Conservation (phyloP, 805 yeast genomes). For the Metschnikowia dekortorum region DNA sequence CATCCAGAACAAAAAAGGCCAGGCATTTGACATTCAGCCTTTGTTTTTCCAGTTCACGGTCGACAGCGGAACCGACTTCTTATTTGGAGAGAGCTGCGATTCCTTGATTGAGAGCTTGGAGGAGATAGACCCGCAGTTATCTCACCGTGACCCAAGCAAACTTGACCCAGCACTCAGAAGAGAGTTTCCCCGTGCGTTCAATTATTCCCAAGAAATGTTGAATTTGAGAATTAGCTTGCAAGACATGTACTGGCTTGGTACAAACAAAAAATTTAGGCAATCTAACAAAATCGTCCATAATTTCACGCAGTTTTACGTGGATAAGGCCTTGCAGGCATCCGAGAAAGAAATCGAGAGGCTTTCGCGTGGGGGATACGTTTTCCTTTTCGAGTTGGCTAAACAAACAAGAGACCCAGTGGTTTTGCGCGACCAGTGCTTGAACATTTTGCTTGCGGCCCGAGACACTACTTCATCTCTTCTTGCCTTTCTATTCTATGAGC, state of each 20-base stretch:
- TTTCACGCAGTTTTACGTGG: constrained; percentile 31
- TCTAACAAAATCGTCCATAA: constrained; percentile 13
- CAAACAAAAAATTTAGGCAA: constrained; percentile 9
- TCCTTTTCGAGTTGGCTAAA: constrained; percentile 45
- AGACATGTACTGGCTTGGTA: constrained; percentile 12
- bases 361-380: constrained; percentile 39
- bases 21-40: constrained; percentile 13
- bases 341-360: constrained; percentile 27
- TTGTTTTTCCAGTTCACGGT: constrained; percentile 16
- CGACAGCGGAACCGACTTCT: constrained; percentile 16
- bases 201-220: constrained; percentile 12
- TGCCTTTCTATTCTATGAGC: constrained; percentile 42
- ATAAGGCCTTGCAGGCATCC: constrained; percentile 30
- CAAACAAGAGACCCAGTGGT: constrained; percentile 45
- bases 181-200: constrained; percentile 14
- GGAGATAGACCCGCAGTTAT: not conserved
- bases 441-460: constrained; percentile 50
- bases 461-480: constrained; percentile 53
- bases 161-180: constrained; percentile 9
- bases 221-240: constrained; percentile 11
- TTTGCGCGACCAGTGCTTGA: constrained; percentile 48
- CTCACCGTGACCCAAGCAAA: not conserved
- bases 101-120: constrained; percentile 12
- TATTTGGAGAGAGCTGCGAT: constrained; percentile 17
- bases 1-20: constrained; percentile 10